Conservation (phyloP, 441 rosid genomes). For the Gossypium gossypioides region DNA sequence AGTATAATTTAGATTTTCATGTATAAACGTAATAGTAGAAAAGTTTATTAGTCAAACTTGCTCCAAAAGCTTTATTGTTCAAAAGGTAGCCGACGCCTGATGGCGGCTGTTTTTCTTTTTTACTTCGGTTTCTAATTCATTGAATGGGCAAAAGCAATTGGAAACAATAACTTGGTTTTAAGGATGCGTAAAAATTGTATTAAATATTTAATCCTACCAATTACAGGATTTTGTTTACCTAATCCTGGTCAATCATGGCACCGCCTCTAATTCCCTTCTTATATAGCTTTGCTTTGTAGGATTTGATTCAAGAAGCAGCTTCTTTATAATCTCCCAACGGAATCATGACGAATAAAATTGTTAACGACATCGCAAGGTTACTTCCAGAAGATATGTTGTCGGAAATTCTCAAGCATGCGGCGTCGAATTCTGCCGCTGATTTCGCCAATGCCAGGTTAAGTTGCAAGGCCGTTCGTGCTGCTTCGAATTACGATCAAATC, state of each 20-base stretch:
- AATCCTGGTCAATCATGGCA: background rate
- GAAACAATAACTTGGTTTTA: background rate
- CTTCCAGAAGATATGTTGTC: background rate
- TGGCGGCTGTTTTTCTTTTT: background rate
- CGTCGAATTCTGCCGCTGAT: background rate
- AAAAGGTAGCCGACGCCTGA: background rate
- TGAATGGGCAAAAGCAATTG: background rate
- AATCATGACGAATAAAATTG: background rate
- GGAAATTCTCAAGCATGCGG: background rate
- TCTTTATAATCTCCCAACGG: background rate
- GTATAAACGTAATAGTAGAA: too few relatives aligned
- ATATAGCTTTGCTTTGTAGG: background rate
- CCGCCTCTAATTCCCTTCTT: background rate
- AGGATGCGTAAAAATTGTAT: background rate
- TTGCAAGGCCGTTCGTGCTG: background rate
- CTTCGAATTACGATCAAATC: background rate
- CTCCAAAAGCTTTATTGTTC: background rate
- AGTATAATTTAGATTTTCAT: too few relatives aligned
- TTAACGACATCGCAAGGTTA: background rate
- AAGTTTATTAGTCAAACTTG: background rate
- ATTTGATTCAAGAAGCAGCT: background rate
- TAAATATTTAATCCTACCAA: background rate
- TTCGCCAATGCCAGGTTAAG: background rate
- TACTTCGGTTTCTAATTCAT: background rate
- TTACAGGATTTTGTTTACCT: background rate